Percentiles rank a stretch among this genome's conserved stretches.
phyloP scores from a whole-genome alignment of 768 basidiomycete genomes.

The Naematelia encephala region DNA sequence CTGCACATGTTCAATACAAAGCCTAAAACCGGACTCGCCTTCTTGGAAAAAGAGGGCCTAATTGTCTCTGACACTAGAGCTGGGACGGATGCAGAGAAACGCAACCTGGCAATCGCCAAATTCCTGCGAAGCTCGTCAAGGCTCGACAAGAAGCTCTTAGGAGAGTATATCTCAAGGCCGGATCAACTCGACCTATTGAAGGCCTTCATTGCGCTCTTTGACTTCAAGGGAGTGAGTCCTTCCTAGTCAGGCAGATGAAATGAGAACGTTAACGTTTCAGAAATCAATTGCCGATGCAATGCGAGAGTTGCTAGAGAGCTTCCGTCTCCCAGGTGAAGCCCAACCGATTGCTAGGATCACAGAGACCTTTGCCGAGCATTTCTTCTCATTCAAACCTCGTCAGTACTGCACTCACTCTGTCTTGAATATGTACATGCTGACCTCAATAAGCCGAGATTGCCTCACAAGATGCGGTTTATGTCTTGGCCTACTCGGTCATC shows the following conservation, averaged over 20 bases:
- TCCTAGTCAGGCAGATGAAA: not conserved
- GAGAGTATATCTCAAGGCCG: conserved; percentile 85
- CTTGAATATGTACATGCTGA: conserved; percentile 5
- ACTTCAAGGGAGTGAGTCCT: conserved; percentile 73
- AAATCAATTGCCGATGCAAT: conserved; percentile 94
- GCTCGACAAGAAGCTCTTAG: conserved; percentile 87
- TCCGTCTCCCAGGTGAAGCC: conserved; percentile 89
- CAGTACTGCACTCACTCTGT: conserved; percentile 29
- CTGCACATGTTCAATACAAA: conserved; percentile 85
- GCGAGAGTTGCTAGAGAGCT: conserved; percentile 87
- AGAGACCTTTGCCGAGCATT: conserved; percentile 87
- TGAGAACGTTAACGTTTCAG: conserved; percentile 52
- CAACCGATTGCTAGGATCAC: conserved; percentile 93
- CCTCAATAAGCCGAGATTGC: conserved; percentile 70
- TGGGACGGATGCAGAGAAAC: conserved; percentile 37
- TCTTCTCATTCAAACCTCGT: conserved; percentile 83
- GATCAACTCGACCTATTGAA: conserved; percentile 80
- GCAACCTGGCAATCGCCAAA: conserved; percentile 58
- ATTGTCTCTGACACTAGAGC: conserved; percentile 53
- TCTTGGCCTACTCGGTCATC: conserved; percentile 91
- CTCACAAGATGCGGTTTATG: conserved; percentile 86
- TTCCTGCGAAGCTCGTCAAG: conserved; percentile 81
- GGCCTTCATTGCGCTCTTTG: conserved; percentile 81
- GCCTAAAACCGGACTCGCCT: conserved; percentile 83
- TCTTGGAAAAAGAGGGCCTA: conserved; percentile 87